These are phyloP conservation scores for Suhomyces sp. DNA, from an alignment of 805 yeast genomes.

Conservation along the genomic window DNA sequence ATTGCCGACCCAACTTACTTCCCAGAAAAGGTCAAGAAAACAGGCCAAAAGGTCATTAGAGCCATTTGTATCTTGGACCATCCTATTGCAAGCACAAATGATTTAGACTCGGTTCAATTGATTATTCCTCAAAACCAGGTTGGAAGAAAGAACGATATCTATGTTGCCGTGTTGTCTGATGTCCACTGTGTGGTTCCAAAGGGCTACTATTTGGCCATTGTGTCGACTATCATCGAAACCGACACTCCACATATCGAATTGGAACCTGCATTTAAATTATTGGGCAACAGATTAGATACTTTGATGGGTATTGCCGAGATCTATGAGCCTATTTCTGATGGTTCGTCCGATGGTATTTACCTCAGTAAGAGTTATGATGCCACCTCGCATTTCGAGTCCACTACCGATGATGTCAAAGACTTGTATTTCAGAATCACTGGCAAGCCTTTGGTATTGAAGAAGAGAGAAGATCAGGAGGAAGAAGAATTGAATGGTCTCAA, in stretches of 20 bases:
- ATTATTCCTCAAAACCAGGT: slow-evolving; percentile 96
- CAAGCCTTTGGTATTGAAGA: slow-evolving; percentile 81
- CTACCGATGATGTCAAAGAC: slow-evolving; percentile 96
- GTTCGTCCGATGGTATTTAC: slow-evolving; percentile 72
- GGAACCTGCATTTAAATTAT: slow-evolving; percentile 87
- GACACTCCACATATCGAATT: slow-evolving; percentile 88
- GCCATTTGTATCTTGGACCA: slow-evolving; percentile 89
- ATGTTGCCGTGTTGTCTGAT: slow-evolving; percentile 84
- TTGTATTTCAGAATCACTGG: slow-evolving; percentile 90
- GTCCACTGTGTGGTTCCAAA: slow-evolving; percentile 87
- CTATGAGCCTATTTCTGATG: slow-evolving; percentile 84
- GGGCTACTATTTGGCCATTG: slow-evolving; percentile 88
- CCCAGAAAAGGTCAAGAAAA: slow-evolving; percentile 73
- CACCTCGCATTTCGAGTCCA: slow-evolving; percentile 89
- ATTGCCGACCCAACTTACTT: slow-evolving; percentile 98
- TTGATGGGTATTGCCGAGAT: slow-evolving; percentile 93
- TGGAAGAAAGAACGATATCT: slow-evolving; percentile 88
- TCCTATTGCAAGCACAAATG: slow-evolving; percentile 77
- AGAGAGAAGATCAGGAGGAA: slow-evolving; percentile 66
- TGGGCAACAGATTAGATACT: slow-evolving; percentile 77
- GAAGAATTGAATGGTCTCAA: slow-evolving; percentile 39
- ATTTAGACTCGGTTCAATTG: slow-evolving; percentile 87
- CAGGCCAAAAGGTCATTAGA: slow-evolving; percentile 73
- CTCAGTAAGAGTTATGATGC: slow-evolving; percentile 91
- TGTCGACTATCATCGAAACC: slow-evolving; percentile 92